Base-by-base conservation (phyloP, 495 filamentous ascomycete species). In the Penicillium salamii region DNA sequence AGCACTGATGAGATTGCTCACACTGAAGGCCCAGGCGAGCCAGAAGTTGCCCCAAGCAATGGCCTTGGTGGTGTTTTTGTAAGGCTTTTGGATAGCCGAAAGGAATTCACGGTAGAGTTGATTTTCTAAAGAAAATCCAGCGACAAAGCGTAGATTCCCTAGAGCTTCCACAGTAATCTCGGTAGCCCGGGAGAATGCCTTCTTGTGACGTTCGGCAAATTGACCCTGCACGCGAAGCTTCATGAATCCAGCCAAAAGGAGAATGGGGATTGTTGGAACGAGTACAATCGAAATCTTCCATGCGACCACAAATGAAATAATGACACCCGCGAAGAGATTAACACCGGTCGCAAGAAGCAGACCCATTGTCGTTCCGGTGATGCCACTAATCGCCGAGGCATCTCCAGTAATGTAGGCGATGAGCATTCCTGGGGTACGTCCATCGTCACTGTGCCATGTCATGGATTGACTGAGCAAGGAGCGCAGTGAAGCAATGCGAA, bases 131-230 rank as follows among this genome's bases (percentile, higher is more conserved):
- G 69, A 72, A 15, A 82, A 64, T 5, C 77, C 71, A 3, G 77
- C 66, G 3, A 83, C 70, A n/a, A 76, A 76, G 32, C 71, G 70
- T 44, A 81, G 77, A 15, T 73, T 73, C 19, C 67, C 67, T 7
- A 80, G 68, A 2, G 77, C 76, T 52, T 80, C 76, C 24, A 75
- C 67, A 5, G 75, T 74, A 23, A 80, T 75, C 8, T 66, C 69
- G 3, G 70, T 69, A 6, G 76, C 72, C 49, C 70, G 66, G n/a
- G 74, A 61, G 42, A 77, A 79, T 2, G 77, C 74, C 38, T 74
- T 70, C 38, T 78, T 72, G 41, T 87, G 83, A 4, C 78, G 71
- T 35, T 81, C 72, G 36, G 83, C 77, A 37, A 83, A 82, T 14
- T 76, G 68, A 6, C 74, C 68, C 20, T 77, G 66, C 2, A 78